These are phyloP conservation scores for Aegilops bicornis DNA, from an alignment of 176 grass and related monocot genomes.

Conservation along the genomic window DNA sequence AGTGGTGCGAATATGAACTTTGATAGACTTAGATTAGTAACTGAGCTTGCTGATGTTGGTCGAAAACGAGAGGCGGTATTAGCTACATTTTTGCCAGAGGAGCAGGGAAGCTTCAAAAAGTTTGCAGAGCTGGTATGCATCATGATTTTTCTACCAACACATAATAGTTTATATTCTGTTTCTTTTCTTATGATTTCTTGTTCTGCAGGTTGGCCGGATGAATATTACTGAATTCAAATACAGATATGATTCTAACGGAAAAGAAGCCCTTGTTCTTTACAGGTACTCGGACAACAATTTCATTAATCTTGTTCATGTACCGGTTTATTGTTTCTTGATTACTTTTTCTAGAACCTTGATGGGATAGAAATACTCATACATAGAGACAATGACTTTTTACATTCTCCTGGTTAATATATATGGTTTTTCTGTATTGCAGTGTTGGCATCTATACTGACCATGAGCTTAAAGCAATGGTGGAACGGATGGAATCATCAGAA, in stretches of 20 bases:
- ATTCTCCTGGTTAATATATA: neutral
- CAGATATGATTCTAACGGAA: constrained; percentile 83
- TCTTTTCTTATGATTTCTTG: constrained; percentile 11
- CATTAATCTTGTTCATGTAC: neutral
- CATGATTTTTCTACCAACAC: constrained; percentile 17
- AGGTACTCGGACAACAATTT: constrained; percentile 37
- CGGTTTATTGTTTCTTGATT: neutral
- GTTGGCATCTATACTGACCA: constrained; percentile 90
- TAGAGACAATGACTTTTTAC: neutral
- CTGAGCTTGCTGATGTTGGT: constrained; percentile 95
- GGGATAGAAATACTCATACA: neutral
- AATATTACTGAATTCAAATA: constrained; percentile 99
- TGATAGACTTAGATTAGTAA: constrained; percentile 85
- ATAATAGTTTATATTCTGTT: constrained; percentile 17
- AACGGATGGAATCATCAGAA: constrained; percentile 61
- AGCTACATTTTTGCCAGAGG: constrained; percentile 82
- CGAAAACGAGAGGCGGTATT: constrained; percentile 87
- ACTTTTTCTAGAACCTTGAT: neutral
- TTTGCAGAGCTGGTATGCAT: constrained; percentile 64
- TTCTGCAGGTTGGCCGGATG: constrained; percentile 83
- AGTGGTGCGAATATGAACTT: constrained; percentile 99
- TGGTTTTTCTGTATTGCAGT: constrained; percentile 50
- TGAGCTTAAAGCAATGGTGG: constrained; percentile 71
- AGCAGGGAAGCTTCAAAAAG: constrained; percentile 88
- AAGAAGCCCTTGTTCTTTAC: constrained; percentile 92